These are phyloP conservation scores for Colletotrichum truncatum DNA, from an alignment of 2,329 filamentous ascomycete species.

Conservation along the genomic window DNA sequence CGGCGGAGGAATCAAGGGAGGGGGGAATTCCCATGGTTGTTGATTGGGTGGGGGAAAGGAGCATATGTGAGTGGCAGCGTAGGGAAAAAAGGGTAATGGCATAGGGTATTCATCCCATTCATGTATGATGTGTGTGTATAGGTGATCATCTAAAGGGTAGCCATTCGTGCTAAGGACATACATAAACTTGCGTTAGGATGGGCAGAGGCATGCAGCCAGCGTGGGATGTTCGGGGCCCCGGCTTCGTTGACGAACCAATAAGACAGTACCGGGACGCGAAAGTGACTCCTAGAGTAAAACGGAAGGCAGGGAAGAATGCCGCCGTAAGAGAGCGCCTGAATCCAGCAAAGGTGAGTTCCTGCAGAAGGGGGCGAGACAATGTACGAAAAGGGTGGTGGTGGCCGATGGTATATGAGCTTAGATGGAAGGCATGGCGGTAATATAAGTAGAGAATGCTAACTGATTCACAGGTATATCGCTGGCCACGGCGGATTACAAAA, in stretches of 20 bases:
- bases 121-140: neutral
- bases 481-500: neutral
- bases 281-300: neutral
- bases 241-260: neutral
- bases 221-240: neutral
- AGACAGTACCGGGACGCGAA: neutral
- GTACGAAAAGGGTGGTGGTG: neutral
- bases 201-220: constrained; percentile 5
- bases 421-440: neutral
- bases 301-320: neutral
- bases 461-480: neutral
- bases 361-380: neutral
- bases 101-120: neutral
- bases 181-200: constrained; percentile 9
- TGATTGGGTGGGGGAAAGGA: neutral
- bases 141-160: constrained; percentile 3
- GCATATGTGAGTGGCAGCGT: neutral
- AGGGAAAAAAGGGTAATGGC: neutral
- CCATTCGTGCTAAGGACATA: neutral
- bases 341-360: neutral
- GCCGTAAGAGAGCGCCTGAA: neutral
- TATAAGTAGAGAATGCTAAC: constrained; percentile 11
- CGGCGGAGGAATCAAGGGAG: neutral
- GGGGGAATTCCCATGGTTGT: neutral
- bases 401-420: neutral